Conservation (phyloP, 169 alveolate genomes). For the Eimeria acervulina region DNA sequence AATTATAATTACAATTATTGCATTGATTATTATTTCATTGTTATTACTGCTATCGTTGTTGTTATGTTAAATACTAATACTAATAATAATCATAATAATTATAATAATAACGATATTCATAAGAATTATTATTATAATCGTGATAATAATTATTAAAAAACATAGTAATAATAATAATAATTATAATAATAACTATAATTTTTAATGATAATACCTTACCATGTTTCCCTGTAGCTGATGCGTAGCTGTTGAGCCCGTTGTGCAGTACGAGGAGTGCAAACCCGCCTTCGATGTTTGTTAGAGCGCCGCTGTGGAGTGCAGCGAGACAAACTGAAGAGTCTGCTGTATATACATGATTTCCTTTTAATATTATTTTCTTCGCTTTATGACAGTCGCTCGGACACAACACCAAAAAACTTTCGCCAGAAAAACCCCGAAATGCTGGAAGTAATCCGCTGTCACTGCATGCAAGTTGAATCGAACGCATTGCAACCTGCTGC, state of each 20-base stretch:
- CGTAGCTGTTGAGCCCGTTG: slow-evolving; percentile 84
- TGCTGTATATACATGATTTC: slow-evolving; percentile 85
- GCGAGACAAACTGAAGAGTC: slow-evolving; percentile 87
- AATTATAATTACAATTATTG: too few species aligned
- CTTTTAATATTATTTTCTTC: slow-evolving; percentile 82
- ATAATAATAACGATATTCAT: too few species aligned
- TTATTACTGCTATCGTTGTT: too few species aligned
- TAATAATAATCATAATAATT: too few species aligned
- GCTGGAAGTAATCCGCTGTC: slow-evolving; percentile 80
- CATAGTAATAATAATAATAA: too few species aligned
- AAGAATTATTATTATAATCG: too few species aligned
- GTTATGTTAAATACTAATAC: too few species aligned
- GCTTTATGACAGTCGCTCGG: slow-evolving; percentile 85
- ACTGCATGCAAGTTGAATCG: slow-evolving; percentile 85
- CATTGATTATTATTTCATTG: too few species aligned
- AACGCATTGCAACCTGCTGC: too few species aligned
- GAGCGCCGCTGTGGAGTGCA: slow-evolving; percentile 87
- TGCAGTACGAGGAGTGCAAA: slow-evolving; percentile 85
- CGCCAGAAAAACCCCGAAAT: slow-evolving; percentile 80
- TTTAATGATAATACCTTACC: too few species aligned
- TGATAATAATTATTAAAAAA: too few species aligned
- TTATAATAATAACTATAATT: too few species aligned
- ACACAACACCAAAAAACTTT: slow-evolving; percentile 83
- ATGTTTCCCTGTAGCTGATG: slow-evolving; percentile 83
- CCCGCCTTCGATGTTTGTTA: slow-evolving; percentile 84